Base-by-base conservation (phyloP, 2,329 filamentous ascomycete species). In the Bipolaris oryzae region DNA sequence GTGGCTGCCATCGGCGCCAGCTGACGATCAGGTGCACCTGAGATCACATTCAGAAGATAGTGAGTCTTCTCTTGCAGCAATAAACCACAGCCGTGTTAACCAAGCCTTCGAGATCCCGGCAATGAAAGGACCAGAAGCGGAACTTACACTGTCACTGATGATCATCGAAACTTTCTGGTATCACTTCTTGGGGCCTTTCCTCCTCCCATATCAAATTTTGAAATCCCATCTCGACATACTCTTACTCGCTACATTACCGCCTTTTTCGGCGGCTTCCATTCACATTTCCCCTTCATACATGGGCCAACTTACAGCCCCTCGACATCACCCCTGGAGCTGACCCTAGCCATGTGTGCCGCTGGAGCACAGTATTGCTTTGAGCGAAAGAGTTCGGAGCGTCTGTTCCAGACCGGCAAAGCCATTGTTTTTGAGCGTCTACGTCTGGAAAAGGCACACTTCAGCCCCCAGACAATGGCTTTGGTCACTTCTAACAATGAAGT, bases 311-410 rank as follows among this genome's bases (percentile, higher is more conserved):
- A 71, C 38, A 64, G 69, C 33, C 67, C 70, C 13, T 67, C 66
- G 35, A 64, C 62, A 37, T 72, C 70, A 9, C 70, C 73, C 2
- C 45, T 72, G 18, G 71, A 74, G 44, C 63, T 74, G 5, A 70
- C 71, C 2, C 56, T 75, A 5, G 65, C 69, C 3, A 74, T 75
- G 63, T 70, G 68, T 41, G 68, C 71, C 13, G 66, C 70, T 15
- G 73, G 73, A 7, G 72, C 73, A 10, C 70, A 74, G 39, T 74
- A 73, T 42, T 71, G 72, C 41, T 74, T 74, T 33, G 73, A 75
- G 51, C 59, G 63, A 44, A 57, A 62, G 39, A 73, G 70, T 43
- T 64, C 67, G 2, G 64, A 72, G 18, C 62, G 65, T 16, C 60
- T 75, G 1, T 74, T 73, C 52, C 59, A 64, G 2, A 66, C 69